These are phyloP conservation scores for Carex kokanica DNA, from an alignment of 176 grass and related monocot species.

Conservation along the genomic window DNA sequence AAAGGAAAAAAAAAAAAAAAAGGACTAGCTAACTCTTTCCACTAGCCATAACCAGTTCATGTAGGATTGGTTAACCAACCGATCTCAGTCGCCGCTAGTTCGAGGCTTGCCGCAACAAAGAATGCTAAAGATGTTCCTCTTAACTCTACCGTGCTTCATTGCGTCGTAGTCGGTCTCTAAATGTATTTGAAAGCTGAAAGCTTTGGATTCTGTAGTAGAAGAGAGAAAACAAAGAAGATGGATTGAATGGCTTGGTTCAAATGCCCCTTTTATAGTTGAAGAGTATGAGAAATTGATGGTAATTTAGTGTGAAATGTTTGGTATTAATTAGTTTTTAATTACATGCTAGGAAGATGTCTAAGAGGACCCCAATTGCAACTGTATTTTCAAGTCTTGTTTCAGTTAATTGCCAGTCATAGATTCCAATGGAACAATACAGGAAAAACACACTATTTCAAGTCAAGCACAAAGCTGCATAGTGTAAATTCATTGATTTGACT, in stretches of 20 bases:
- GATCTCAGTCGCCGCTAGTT: neutral
- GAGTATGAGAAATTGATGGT: too few relatives aligned
- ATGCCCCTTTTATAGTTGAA: neutral
- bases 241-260: neutral
- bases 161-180: neutral
- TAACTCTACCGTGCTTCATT: neutral
- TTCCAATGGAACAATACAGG: neutral
- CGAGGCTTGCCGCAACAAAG: conserved; percentile 11
- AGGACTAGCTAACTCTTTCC: too few relatives aligned
- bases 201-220: neutral
- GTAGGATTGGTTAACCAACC: too few relatives aligned
- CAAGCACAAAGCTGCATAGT: neutral
- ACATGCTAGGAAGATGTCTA: too few relatives aligned
- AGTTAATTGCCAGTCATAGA: neutral
- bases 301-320: too few relatives aligned
- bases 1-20: too few relatives aligned
- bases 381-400: neutral
- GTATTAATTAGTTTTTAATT: too few relatives aligned
- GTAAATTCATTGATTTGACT: neutral
- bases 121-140: neutral
- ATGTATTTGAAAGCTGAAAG: neutral
- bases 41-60: too few relatives aligned
- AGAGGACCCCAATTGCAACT: neutral
- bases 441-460: neutral
- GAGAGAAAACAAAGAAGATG: neutral